Evolutionary conservation across 176 grass and related monocot species (phyloP).

Genomic region (Avena eriantha): DNA sequence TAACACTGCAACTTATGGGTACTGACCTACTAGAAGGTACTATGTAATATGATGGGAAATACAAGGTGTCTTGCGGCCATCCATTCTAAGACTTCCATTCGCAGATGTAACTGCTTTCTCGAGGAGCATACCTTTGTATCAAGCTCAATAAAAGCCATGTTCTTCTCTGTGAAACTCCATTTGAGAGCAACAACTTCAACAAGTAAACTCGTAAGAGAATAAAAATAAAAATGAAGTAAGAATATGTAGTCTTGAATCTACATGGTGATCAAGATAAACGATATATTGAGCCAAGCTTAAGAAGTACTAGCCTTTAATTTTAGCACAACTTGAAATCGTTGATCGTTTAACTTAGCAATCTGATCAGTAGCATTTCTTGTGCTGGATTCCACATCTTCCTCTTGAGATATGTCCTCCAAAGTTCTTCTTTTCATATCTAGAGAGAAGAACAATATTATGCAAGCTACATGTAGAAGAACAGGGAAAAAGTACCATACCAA

Average conservation of each 20-base stretch:
- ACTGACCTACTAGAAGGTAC: background rate
- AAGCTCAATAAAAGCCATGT: conserved; percentile 69
- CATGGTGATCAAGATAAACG: background rate
- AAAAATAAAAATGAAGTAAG: conserved; percentile 23
- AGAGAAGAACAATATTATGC: conserved; percentile 24
- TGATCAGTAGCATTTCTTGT: conserved; percentile 66
- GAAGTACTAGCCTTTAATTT: conserved; percentile 65
- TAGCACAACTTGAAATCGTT: conserved; percentile 60
- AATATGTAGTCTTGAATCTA: background rate
- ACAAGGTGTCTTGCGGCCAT: background rate
- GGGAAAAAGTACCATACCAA: conserved; percentile 53
- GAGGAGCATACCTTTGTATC: conserved; percentile 66
- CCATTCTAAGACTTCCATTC: conserved; percentile 7
- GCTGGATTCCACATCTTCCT: conserved; percentile 67
- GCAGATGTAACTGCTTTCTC: conserved; percentile 12
- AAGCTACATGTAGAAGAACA: conserved; percentile 37
- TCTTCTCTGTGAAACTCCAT: conserved; percentile 71
- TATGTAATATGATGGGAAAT: conserved; percentile 15
- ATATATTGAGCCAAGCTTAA: background rate
- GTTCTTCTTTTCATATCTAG: conserved; percentile 56
- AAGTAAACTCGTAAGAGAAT: conserved; percentile 61
- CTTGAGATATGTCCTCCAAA: conserved; percentile 65
- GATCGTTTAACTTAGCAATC: conserved; percentile 61
- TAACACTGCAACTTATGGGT: background rate
- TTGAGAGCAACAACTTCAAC: conserved; percentile 79